Conservation (phyloP, 129 eudicot genomes). For the Smallanthus sonchifolius region DNA sequence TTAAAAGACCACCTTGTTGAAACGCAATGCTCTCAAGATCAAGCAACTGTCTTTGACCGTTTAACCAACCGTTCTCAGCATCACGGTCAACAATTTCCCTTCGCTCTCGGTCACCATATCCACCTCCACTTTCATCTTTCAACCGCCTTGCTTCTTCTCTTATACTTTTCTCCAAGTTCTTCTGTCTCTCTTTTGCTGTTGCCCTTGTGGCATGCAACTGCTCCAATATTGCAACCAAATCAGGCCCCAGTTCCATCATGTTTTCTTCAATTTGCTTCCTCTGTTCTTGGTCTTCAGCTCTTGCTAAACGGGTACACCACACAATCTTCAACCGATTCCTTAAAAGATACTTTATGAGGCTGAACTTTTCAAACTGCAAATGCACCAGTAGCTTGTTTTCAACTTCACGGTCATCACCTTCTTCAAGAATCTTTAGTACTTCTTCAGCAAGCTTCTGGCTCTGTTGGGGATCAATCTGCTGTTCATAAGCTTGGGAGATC, state of each 20-base stretch:
- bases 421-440: constrained; percentile 80
- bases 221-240: constrained; percentile 75
- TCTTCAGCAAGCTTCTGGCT: constrained; percentile 94
- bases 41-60: constrained; percentile 80
- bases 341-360: constrained; percentile 64
- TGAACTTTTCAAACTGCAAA: constrained; percentile 79
- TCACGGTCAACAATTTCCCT: constrained; percentile 60
- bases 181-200: constrained; percentile 93
- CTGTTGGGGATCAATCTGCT: constrained; percentile 94
- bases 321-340: constrained; percentile 84
- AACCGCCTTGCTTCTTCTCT: constrained; percentile 88
- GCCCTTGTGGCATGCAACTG: constrained; percentile 96
- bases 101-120: constrained; percentile 45
- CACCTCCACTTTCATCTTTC: constrained; percentile 73
- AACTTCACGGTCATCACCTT: constrained; percentile 84
- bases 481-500: constrained; percentile 86
- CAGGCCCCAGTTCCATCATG: constrained; percentile 62
- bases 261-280: constrained; percentile 81
- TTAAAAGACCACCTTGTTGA: constrained; percentile 82
- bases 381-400: constrained; percentile 72
- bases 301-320: constrained; percentile 95
- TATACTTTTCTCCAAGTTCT: constrained; percentile 84
- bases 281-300: constrained; percentile 89
- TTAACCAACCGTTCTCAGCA: constrained; percentile 73
- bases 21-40: constrained; percentile 83